phyloP scores from a whole-genome alignment of 192 early-diverging fungal genomes.

The Thoreauomyces humboldtii region DNA sequence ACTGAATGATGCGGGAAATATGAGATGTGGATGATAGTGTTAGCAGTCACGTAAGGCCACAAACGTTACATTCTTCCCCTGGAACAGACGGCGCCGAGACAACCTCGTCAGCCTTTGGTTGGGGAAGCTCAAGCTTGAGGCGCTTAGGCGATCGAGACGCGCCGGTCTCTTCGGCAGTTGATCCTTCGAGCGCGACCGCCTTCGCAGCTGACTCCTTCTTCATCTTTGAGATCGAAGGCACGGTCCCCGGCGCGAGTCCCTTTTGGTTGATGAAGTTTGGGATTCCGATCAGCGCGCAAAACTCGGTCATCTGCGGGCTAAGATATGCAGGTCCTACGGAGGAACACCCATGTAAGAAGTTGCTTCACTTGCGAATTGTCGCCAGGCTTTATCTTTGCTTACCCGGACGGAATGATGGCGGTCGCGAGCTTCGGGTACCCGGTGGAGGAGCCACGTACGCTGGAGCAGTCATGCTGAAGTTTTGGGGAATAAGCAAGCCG shows the following conservation, averaged over 20 bases:
- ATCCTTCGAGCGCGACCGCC: no score
- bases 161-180: no score
- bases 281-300: constrained; percentile 71
- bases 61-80: background rate
- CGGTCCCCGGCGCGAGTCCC: constrained; percentile 32
- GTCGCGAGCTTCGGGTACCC: background rate
- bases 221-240: background rate
- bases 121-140: background rate
- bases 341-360: constrained; percentile 7
- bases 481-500: constrained; percentile 69
- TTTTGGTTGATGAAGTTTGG: constrained; percentile 65
- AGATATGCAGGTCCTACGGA: constrained; percentile 44
- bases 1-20: no score
- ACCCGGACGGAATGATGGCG: constrained; percentile 1
- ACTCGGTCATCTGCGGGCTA: constrained; percentile 82
- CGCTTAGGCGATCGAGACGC: no score
- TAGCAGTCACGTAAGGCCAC: background rate
- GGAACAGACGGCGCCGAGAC: background rate
- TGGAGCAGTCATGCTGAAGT: constrained; percentile 74
- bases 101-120: background rate
- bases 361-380: background rate
- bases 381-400: background rate
- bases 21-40: no score
- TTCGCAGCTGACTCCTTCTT: no score
- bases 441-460: constrained; percentile 19